Conservation (phyloP, 768 basidiomycete species). For the Macrolepiota albuminosa region DNA sequence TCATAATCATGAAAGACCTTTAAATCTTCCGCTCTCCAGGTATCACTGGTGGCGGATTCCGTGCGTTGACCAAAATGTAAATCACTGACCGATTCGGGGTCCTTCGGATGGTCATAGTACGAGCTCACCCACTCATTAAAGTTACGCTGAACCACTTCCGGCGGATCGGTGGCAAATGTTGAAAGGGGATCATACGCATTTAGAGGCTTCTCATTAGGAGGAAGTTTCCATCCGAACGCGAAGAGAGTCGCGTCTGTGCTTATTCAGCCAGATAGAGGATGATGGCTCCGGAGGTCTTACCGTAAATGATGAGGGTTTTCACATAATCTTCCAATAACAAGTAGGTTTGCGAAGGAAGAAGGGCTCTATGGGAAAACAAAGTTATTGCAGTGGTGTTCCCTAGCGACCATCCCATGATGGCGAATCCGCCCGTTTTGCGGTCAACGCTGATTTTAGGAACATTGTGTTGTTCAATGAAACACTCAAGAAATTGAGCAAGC, state of each 20-base stretch:
- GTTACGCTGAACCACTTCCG: slow-evolving; percentile 14
- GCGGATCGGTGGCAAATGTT: background rate
- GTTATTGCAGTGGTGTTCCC: slow-evolving; percentile 25
- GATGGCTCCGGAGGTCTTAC: slow-evolving; percentile 13
- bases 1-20: slow-evolving; percentile 13
- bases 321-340: slow-evolving; percentile 24
- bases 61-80: slow-evolving; percentile 19
- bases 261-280: background rate
- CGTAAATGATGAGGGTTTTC: slow-evolving; percentile 26
- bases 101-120: slow-evolving; percentile 23
- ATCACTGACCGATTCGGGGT: slow-evolving; percentile 14
- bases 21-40: slow-evolving; percentile 19
- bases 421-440: slow-evolving; percentile 27
- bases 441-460: slow-evolving; percentile 23
- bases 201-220: slow-evolving; percentile 11
- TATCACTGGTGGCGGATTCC: slow-evolving; percentile 12
- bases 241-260: slow-evolving; percentile 26
- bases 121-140: slow-evolving; percentile 26
- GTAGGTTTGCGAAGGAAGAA: slow-evolving; percentile 19
- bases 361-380: slow-evolving; percentile 20
- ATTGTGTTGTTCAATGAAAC: slow-evolving; percentile 20
- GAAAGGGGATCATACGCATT: slow-evolving; percentile 9
- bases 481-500: slow-evolving; percentile 23
- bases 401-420: slow-evolving; percentile 34
- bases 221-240: slow-evolving; percentile 24